Evolutionary conservation across 2,329 filamentous ascomycete species (phyloP).

Genomic region (Venturia effusa): DNA sequence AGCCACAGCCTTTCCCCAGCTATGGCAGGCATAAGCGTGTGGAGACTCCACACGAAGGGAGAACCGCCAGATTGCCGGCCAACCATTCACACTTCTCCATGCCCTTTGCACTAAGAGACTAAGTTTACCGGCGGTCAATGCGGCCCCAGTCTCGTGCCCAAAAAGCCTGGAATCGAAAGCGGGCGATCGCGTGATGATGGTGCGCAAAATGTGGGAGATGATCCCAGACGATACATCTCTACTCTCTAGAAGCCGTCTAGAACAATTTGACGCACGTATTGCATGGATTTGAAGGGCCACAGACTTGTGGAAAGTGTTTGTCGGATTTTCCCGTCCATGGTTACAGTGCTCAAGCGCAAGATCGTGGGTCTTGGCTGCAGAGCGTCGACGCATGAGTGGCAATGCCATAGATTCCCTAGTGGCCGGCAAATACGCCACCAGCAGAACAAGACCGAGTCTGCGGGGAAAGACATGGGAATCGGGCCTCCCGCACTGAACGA

Average conservation of each 20-base stretch:
- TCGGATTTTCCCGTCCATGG: not conserved
- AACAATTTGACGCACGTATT: not conserved
- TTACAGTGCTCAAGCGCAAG: not conserved
- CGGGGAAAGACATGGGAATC: not conserved
- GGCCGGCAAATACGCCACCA: not conserved
- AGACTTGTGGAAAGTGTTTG: not conserved
- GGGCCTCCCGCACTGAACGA: not conserved
- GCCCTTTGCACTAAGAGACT: not conserved
- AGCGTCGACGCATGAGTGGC: not conserved
- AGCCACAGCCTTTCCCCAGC: not conserved
- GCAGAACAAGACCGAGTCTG: not conserved
- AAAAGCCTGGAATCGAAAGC: not conserved
- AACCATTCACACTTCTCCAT: not conserved
- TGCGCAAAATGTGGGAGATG: not conserved
- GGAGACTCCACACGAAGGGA: not conserved
- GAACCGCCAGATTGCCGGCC: not conserved
- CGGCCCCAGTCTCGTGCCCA: not conserved
- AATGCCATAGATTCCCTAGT: not conserved
- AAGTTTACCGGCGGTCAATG: not conserved
- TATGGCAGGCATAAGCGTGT: not conserved
- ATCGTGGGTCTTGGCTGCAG: not conserved
- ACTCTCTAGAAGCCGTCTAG: not conserved
- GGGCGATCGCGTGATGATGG: not conserved
- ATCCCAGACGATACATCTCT: not conserved
- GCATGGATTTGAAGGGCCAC: not conserved